Evolutionary conservation across 2,329 filamentous ascomycete genomes (phyloP).

Genomic region (Verticillium isaacii): DNA sequence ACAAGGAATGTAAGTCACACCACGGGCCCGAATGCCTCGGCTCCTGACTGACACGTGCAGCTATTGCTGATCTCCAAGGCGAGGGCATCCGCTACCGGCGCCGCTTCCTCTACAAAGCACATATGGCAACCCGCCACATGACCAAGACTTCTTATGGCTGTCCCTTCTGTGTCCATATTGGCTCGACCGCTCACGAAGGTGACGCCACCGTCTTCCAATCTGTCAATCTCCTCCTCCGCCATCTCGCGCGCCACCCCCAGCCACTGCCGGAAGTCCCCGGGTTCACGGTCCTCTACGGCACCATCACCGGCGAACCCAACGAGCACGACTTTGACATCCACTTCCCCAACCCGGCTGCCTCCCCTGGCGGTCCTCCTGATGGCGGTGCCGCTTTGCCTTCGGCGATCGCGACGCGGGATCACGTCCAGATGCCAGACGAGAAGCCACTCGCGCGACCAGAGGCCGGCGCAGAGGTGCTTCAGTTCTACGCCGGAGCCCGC

Average conservation of each 20-base stretch:
- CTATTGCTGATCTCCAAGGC: slow-evolving; percentile 23
- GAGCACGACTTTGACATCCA: slow-evolving; percentile 30
- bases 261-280: slow-evolving; percentile 31
- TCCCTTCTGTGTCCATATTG: slow-evolving; percentile 31
- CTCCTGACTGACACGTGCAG: slow-evolving; percentile 13
- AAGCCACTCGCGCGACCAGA: slow-evolving; percentile 27
- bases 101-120: slow-evolving; percentile 37
- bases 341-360: slow-evolving; percentile 25
- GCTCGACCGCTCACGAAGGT: slow-evolving; percentile 26
- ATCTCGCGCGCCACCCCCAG: slow-evolving; percentile 33
- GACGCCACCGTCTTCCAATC: slow-evolving; percentile 36
- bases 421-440: slow-evolving; percentile 27
- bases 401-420: slow-evolving; percentile 25
- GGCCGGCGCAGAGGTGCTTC: slow-evolving; percentile 25
- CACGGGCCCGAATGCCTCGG: background rate
- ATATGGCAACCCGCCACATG: slow-evolving; percentile 25
- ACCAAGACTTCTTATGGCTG: slow-evolving; percentile 33
- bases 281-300: slow-evolving; percentile 28
- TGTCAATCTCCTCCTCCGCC: slow-evolving; percentile 29
- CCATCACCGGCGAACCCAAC: slow-evolving; percentile 17
- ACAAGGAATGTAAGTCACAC: slow-evolving; percentile 18
- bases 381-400: slow-evolving; percentile 17
- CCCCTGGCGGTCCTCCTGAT: slow-evolving; percentile 7
- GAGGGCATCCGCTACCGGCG: slow-evolving; percentile 33
- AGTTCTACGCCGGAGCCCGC: slow-evolving; percentile 27